Percentiles rank a stretch among this genome's conserved stretches.
These are phyloP conservation scores for Thelonectria rubi DNA, from an alignment of 2,329 filamentous ascomycete species.

Conservation along the genomic window DNA sequence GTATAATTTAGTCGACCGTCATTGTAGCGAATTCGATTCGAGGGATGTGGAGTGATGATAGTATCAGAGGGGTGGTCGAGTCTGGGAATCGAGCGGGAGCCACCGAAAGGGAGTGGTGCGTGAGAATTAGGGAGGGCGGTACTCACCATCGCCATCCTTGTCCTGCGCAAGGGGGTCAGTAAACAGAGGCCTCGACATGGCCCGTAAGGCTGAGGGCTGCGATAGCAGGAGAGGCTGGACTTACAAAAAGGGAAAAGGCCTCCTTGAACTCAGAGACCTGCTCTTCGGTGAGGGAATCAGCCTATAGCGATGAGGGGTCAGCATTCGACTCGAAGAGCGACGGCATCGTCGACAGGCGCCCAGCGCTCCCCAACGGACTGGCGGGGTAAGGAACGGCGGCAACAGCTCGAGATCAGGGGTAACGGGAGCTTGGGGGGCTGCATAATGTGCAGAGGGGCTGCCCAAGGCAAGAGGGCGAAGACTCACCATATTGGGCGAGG, in stretches of 20 bases:
- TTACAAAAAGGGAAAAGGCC: conserved; percentile 99
- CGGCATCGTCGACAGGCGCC: conserved; percentile 31
- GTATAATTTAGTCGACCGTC: conserved; percentile 34
- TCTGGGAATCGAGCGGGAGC: conserved; percentile 23
- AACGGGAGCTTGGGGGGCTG: conserved; percentile 16
- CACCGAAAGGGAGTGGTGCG: conserved; percentile 21
- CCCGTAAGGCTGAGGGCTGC: background rate
- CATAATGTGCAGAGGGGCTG: conserved; percentile 10
- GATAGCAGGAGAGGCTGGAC: conserved; percentile 48
- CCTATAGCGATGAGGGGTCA: conserved; percentile 62
- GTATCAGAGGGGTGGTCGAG: conserved; percentile 20
- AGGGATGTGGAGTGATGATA: conserved; percentile 9
- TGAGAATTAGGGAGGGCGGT: conserved; percentile 26
- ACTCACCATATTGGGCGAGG: conserved; percentile 45
- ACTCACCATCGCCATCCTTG: conserved; percentile 91
- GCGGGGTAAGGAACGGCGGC: conserved; percentile 39
- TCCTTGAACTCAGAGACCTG: conserved; percentile 99
- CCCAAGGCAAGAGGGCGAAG: conserved; percentile 10
- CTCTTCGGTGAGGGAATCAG: conserved; percentile 98
- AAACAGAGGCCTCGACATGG: conserved; percentile 18
- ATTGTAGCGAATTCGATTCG: conserved; percentile 22
- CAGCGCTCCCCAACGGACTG: conserved; percentile 42
- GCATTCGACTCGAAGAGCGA: conserved; percentile 26
- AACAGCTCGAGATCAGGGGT: conserved; percentile 25
- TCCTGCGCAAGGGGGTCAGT: conserved; percentile 64